Evolutionary conservation across 2,329 filamentous ascomycete genomes (phyloP).

Genomic region (Fusarium paranaense): DNA sequence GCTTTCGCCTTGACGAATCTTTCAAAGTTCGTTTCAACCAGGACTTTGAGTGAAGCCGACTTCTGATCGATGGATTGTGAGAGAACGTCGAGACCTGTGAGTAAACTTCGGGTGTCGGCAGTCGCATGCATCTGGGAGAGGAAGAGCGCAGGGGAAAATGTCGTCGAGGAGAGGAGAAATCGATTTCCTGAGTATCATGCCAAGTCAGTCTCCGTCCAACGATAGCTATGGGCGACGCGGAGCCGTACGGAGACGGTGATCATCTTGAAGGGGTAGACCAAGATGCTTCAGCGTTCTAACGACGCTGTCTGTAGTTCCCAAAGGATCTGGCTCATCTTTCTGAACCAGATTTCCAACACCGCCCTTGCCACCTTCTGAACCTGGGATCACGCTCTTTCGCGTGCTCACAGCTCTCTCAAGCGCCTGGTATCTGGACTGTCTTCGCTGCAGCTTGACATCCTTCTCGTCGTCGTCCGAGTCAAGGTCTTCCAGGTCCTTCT

Average conservation of each 20-base stretch:
- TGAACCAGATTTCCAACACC: slow-evolving; percentile 83
- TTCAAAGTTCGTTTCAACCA: slow-evolving; percentile 98
- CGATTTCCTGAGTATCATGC: slow-evolving; percentile 73
- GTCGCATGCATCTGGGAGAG: slow-evolving; percentile 90
- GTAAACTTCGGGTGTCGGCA: slow-evolving; percentile 83
- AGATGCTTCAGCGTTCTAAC: slow-evolving; percentile 81
- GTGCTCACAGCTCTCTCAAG: slow-evolving; percentile 81
- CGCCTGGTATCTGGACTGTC: slow-evolving; percentile 85
- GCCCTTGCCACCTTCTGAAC: slow-evolving; percentile 73
- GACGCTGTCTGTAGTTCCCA: slow-evolving; percentile 90
- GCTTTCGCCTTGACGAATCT: slow-evolving; percentile 97
- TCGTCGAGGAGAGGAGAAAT: slow-evolving; percentile 94
- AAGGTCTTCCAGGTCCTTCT: slow-evolving; percentile 77
- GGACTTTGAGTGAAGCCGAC: slow-evolving; percentile 92
- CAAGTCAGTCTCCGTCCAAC: slow-evolving; percentile 29
- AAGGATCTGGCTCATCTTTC: slow-evolving; percentile 90
- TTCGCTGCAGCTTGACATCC: slow-evolving; percentile 62
- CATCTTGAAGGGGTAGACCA: slow-evolving; percentile 86
- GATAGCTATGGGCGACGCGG: slow-evolving; percentile 8
- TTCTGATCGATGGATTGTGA: slow-evolving; percentile 97
- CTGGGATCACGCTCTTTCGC: slow-evolving; percentile 73
- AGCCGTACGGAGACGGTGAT: slow-evolving; percentile 76
- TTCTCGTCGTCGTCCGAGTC: slow-evolving; percentile 67
- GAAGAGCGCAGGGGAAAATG: slow-evolving; percentile 92
- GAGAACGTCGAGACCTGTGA: slow-evolving; percentile 85